These are phyloP conservation scores for Discostella pseudostelligera DNA, from an alignment of 108 stramenopile species.

Conservation along the genomic window DNA sequence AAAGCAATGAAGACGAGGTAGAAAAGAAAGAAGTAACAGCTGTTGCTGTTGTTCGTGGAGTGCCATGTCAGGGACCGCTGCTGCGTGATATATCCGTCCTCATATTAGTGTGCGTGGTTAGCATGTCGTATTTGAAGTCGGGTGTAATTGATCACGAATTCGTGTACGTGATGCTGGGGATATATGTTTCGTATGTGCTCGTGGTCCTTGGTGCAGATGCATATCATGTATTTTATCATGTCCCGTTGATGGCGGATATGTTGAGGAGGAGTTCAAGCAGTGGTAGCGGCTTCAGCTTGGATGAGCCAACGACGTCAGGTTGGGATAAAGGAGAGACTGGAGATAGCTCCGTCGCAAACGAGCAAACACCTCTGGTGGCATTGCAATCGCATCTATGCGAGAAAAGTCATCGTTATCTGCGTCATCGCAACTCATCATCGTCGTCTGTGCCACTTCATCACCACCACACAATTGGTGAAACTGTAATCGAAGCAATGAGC, in stretches of 20 bases:
- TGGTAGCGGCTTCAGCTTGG: neutral
- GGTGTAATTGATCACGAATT: conserved; percentile 63
- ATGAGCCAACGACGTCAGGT: neutral
- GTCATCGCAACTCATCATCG: conserved; percentile 10
- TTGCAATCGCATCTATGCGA: too few species aligned
- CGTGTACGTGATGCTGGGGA: conserved; percentile 57
- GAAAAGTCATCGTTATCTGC: neutral
- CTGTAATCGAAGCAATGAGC: conserved; percentile 46
- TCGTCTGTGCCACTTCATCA: conserved; percentile 7
- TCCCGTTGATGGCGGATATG: conserved; percentile 15
- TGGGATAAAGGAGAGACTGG: neutral
- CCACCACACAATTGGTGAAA: conserved; percentile 35
- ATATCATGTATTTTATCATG: conserved; percentile 64
- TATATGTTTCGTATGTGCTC: conserved; percentile 71
- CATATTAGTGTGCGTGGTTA: conserved; percentile 60
- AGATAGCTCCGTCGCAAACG: too few species aligned
- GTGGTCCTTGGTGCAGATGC: conserved; percentile 84
- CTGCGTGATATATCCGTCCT: conserved; percentile 78
- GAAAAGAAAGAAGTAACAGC: neutral
- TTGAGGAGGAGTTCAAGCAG: conserved; percentile 8
- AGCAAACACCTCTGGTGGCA: too few species aligned
- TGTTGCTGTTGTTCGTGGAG: conserved; percentile 48
- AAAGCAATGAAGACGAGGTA: neutral
- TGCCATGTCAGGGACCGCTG: conserved; percentile 81
- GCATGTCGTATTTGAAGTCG: conserved; percentile 50